Evolutionary conservation across 2,329 filamentous ascomycete genomes (phyloP).

Genomic region (Escovopsis weberi): DNA sequence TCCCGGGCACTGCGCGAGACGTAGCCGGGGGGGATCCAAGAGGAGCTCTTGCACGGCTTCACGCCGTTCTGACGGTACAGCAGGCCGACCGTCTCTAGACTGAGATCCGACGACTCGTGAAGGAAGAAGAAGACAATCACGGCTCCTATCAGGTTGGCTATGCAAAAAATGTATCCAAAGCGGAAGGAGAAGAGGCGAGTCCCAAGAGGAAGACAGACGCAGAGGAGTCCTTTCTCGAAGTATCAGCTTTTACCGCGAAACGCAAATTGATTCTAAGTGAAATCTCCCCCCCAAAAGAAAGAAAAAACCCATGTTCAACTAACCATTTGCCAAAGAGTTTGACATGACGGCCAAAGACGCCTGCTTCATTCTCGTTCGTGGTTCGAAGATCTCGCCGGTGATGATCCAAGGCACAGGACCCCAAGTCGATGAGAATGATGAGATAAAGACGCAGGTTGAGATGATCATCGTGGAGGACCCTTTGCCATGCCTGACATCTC

Average conservation of each 20-base stretch:
- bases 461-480: constrained; percentile 52
- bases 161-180: constrained; percentile 53
- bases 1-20: constrained; percentile 24
- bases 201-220: not conserved
- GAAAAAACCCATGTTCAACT: too few species aligned
- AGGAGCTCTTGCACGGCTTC: constrained; percentile 45
- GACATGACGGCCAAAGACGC: constrained; percentile 38
- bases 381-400: constrained; percentile 50
- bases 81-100: constrained; percentile 57
- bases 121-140: constrained; percentile 55
- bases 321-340: constrained; percentile 47
- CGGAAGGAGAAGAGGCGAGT: constrained; percentile 32
- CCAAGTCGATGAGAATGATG: constrained; percentile 55
- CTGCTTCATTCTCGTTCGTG: constrained; percentile 39
- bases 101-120: constrained; percentile 48
- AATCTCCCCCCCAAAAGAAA: too few species aligned
- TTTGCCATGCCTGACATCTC: too few species aligned
- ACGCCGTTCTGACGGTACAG: constrained; percentile 48
- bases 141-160: constrained; percentile 43
- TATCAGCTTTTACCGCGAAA: too few species aligned
- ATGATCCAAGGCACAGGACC: constrained; percentile 57
- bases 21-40: constrained; percentile 36
- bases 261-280: too few species aligned
- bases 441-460: constrained; percentile 60
- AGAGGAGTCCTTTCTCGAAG: too few species aligned